Percentiles rank a stretch among this genome's conserved stretches.
These are phyloP conservation scores for Eucalyptus shirleyi DNA, from an alignment of 345 rosid genomes.

Conservation along the genomic window DNA sequence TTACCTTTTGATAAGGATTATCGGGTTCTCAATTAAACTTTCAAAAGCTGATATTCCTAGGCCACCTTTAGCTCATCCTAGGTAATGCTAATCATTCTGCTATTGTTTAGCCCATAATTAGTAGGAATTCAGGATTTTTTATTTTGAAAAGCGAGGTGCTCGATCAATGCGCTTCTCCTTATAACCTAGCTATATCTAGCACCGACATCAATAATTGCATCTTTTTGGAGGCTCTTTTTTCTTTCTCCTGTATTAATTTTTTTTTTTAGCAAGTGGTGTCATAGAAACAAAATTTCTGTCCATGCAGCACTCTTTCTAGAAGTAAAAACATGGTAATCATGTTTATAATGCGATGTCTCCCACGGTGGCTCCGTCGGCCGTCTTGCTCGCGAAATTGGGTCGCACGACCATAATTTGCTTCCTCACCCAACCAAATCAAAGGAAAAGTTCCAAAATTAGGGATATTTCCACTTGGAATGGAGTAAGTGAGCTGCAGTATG, in stretches of 20 bases:
- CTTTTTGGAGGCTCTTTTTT: not conserved
- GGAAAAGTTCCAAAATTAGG: not conserved
- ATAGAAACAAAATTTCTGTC: not conserved
- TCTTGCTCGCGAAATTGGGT: not conserved
- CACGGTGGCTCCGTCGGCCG: not conserved
- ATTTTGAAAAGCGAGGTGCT: not conserved
- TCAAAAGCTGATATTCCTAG: not conserved
- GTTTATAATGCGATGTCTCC: not conserved
- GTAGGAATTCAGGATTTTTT: not conserved
- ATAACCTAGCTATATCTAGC: not conserved
- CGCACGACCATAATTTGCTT: not conserved
- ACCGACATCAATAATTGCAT: not conserved
- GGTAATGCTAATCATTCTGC: not conserved
- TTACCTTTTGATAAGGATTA: not conserved
- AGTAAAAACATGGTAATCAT: not conserved
- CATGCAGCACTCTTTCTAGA: not conserved
- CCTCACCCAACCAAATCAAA: not conserved
- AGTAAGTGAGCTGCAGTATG: not conserved
- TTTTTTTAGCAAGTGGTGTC: not conserved
- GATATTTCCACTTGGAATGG: not conserved
- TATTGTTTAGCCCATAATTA: not conserved
- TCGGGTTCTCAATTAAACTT: not conserved
- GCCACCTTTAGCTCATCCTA: not conserved
- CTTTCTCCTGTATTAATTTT: not conserved
- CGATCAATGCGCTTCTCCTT: not conserved